Evolutionary conservation across 805 yeast genomes (phyloP), one percentile per base, ranked within the genome.

Genomic region (Candida silvicultrix): DNA sequence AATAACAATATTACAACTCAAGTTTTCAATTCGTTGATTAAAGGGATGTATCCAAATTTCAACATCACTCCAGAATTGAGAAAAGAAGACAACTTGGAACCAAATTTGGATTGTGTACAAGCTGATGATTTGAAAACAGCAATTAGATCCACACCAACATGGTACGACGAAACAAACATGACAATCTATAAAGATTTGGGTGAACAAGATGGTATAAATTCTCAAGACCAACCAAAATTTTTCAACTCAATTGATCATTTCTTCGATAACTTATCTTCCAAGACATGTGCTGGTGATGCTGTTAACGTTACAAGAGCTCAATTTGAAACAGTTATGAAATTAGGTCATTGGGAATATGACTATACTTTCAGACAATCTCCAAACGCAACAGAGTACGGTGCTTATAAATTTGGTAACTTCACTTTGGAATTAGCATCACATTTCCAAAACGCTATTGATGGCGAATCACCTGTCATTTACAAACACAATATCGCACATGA

Each of bases 291-390:
- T 44, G 64, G 63, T 23, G 63, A 69, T 29, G 59, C 67, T 8
- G 64, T 69, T 46, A 63, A 57, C 40, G 52, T 62, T 23, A 55
- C 60, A 38, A 38, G 44, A 31, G 59, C 56, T 7, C 61, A 62
- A 41, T 67, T 69, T 9, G 66, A 70, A 45, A 64, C 67, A 25
- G 71, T 71, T 12, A 68, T 69, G 58, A 63, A 69, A 43, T 52
- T 66, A 10, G 75, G 74, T 9, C 74, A 71, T 53, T 71, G 65
- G 62, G 76, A 71, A 50, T 71, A 66, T 57, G 70, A 70, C 52
- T 71, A 68, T 52, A 60, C 58, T 45, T 70, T 53, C 54, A 57
- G 70, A 29, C 49, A 56, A 11, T 59, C 64, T 34, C 53, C 56
- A 21, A 65, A 68, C 45, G 62, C 71, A 6, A 63, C 71, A 3